phyloP scores from a whole-genome alignment of 345 rosid genomes.

The Schrenkiella parvula region DNA sequence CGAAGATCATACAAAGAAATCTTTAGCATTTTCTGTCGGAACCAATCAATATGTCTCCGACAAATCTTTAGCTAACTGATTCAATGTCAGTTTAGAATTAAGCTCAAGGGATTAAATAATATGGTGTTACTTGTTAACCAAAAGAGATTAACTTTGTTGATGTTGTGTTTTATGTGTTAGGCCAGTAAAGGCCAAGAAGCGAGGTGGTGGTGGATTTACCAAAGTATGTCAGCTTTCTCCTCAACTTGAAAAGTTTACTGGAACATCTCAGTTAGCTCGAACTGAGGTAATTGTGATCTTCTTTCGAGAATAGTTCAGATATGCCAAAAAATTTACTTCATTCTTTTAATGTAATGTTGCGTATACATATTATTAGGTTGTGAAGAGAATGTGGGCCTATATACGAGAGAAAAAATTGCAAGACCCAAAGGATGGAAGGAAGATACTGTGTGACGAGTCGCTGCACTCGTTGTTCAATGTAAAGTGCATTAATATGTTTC shows the following conservation, averaged over 20 bases:
- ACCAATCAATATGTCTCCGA: conserved; percentile 3
- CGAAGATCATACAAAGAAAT: neutral
- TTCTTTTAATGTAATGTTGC: neutral
- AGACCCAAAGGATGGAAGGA: conserved; percentile 65
- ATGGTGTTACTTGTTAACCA: neutral
- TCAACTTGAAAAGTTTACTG: conserved; percentile 57
- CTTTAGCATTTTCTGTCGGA: neutral
- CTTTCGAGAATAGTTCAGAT: neutral
- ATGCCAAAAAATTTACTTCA: neutral
- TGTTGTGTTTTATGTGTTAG: conserved; percentile 13
- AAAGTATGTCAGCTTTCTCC: conserved; percentile 72
- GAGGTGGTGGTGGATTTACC: conserved; percentile 55
- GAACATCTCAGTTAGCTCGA: conserved; percentile 60
- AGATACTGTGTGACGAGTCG: conserved; percentile 50
- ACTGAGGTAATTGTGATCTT: conserved; percentile 50
- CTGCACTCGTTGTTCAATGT: conserved; percentile 54
- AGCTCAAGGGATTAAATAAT: neutral
- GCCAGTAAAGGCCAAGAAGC: conserved; percentile 46
- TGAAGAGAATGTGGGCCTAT: conserved; percentile 68
- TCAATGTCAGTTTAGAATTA: neutral
- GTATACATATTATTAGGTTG: conserved; percentile 46
- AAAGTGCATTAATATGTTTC: conserved; percentile 75
- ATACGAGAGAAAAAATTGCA: conserved; percentile 68
- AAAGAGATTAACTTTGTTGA: neutral
- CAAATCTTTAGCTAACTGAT: neutral